A percentile compares a stretch with the other conserved stretches of the same genome.
These are phyloP conservation scores for Aspergillus cavernicola DNA, from an alignment of 495 filamentous ascomycete genomes.

Conservation along the genomic window DNA sequence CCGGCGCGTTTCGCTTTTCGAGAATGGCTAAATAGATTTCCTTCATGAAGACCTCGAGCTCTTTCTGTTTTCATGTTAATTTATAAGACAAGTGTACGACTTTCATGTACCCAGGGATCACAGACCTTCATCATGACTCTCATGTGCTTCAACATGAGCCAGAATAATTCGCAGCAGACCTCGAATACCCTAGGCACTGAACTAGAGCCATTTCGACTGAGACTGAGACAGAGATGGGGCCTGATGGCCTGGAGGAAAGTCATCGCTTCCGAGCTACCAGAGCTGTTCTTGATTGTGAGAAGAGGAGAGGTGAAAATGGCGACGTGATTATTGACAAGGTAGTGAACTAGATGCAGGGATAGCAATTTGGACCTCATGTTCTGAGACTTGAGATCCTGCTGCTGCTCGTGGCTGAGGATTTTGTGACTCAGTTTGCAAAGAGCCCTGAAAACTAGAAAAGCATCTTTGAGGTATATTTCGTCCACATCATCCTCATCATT, in stretches of 20 bases:
- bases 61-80: slow-evolving; percentile 63
- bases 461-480: slow-evolving; percentile 93
- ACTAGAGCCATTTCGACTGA: slow-evolving; percentile 92
- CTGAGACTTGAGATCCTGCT: slow-evolving; percentile 86
- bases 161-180: slow-evolving; percentile 95
- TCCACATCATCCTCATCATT: slow-evolving; percentile 85
- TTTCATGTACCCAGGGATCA: background rate
- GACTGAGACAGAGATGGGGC: slow-evolving; percentile 89
- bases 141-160: slow-evolving; percentile 92
- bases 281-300: slow-evolving; percentile 85
- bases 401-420: slow-evolving; percentile 78
- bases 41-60: slow-evolving; percentile 96
- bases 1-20: slow-evolving; percentile 78
- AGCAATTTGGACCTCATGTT: slow-evolving; percentile 97
- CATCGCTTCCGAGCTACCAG: slow-evolving; percentile 77
- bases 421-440: slow-evolving; percentile 98
- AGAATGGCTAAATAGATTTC: slow-evolving; percentile 96
- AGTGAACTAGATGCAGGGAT: slow-evolving; percentile 90
- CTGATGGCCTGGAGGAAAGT: slow-evolving; percentile 93
- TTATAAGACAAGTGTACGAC: background rate
- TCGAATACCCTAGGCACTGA: slow-evolving; percentile 89
- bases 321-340: slow-evolving; percentile 87
- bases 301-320: slow-evolving; percentile 82
- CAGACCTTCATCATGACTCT: slow-evolving; percentile 85
- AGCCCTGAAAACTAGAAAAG: slow-evolving; percentile 93